A percentile compares a stretch with the other conserved stretches of the same genome.
Conservation (phyloP, 331 rosid genomes). For the Malus hybrid region DNA sequence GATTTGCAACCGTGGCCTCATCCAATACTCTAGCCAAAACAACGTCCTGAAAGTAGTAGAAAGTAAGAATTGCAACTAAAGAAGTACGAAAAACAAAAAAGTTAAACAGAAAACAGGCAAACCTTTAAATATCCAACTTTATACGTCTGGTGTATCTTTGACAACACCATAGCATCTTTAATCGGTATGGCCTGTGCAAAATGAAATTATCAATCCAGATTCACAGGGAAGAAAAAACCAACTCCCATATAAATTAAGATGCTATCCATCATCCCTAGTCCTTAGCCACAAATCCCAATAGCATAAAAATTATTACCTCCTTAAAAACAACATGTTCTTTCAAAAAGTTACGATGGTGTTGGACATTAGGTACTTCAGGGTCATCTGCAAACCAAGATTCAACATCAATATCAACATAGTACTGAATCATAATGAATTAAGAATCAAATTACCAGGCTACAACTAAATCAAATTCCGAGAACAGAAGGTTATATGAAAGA, state of each 20-base stretch:
- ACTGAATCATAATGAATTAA: slow-evolving; percentile 2
- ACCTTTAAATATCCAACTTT: slow-evolving; percentile 94
- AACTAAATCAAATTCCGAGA: not conserved
- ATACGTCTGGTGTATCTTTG: slow-evolving; percentile 97
- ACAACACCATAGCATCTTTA: slow-evolving; percentile 63
- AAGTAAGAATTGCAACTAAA: slow-evolving; percentile 20
- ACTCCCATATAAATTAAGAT: slow-evolving; percentile 1
- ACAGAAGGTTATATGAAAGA: not conserved
- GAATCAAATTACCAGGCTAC: not conserved
- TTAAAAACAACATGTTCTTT: slow-evolving; percentile 87
- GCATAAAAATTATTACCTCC: slow-evolving; percentile 50
- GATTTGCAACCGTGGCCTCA: slow-evolving; percentile 70
- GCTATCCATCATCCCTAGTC: not conserved
- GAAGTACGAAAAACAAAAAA: not conserved
- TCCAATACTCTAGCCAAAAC: slow-evolving; percentile 83
- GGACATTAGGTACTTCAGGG: slow-evolving; percentile 61
- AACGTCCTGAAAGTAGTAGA: slow-evolving; percentile 57
- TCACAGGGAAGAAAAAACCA: not conserved
- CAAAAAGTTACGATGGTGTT: slow-evolving; percentile 73
- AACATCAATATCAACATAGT: slow-evolving; percentile 8
- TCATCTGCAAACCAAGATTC: slow-evolving; percentile 57
- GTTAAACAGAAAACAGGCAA: slow-evolving; percentile 5
- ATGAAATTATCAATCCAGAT: not conserved
- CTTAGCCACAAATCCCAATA: slow-evolving; percentile 2
- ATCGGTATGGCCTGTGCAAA: slow-evolving; percentile 79